Conservation (phyloP, 805 yeast genomes). For the Starmerella floris region DNA sequence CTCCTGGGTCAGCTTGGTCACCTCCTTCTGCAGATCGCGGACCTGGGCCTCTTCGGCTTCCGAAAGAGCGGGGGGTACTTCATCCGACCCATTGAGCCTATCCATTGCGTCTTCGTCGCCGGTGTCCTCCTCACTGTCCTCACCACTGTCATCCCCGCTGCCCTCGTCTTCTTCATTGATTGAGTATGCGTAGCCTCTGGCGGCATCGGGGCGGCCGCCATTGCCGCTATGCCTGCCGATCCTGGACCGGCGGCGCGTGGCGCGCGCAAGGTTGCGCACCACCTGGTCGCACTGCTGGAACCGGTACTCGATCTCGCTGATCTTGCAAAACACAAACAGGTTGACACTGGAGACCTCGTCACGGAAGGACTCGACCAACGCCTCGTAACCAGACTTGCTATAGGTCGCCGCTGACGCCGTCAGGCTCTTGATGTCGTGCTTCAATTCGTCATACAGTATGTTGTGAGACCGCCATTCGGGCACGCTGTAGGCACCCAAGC, state of each 20-base stretch:
- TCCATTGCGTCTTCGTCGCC: not conserved
- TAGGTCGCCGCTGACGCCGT: conserved; percentile 27
- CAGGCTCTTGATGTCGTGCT: conserved; percentile 46
- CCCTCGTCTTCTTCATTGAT: not conserved
- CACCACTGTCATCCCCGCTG: not conserved
- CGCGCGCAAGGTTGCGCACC: conserved; percentile 15
- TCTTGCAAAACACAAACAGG: conserved; percentile 52
- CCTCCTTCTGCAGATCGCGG: conserved; percentile 27
- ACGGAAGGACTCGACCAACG: conserved; percentile 9
- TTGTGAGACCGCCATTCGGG: conserved; percentile 82
- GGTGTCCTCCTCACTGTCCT: not conserved
- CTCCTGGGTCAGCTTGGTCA: conserved; percentile 35
- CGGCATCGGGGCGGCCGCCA: not conserved
- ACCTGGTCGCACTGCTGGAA: conserved; percentile 31
- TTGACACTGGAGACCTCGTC: conserved; percentile 26
- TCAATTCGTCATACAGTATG: conserved; percentile 68
- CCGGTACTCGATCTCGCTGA: conserved; percentile 52
- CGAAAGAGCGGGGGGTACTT: not conserved
- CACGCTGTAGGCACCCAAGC: conserved; percentile 58
- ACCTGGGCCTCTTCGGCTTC: not conserved
- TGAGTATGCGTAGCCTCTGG: not conserved
- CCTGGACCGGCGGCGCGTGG: not conserved
- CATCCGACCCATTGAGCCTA: not conserved
- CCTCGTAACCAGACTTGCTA: conserved; percentile 8
- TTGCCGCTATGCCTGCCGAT: conserved; percentile 15